These are phyloP conservation scores for Austropuccinia psidii DNA, from an alignment of 1,284 basidiomycete species.

Conservation along the genomic window DNA sequence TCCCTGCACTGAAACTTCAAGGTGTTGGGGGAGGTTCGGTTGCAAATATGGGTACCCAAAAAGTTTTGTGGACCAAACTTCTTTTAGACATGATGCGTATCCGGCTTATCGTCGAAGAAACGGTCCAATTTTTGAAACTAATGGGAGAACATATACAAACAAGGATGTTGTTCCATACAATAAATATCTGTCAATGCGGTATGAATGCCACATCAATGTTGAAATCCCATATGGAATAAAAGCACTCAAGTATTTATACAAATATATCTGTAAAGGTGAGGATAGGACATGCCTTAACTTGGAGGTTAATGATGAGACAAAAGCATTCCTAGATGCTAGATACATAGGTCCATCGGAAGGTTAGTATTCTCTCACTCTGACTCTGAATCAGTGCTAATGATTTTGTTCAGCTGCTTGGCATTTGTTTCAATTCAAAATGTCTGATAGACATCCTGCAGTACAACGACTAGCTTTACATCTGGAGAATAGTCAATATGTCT, in stretches of 20 bases:
- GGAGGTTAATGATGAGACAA: background rate
- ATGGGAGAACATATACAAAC: slow-evolving; percentile 32
- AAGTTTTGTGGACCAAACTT: background rate
- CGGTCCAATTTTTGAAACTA: background rate
- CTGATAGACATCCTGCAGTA: background rate
- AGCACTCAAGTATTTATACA: slow-evolving; percentile 18
- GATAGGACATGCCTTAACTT: background rate
- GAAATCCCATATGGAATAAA: background rate
- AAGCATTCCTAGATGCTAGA: background rate
- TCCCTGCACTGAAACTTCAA: background rate
- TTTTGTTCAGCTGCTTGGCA: slow-evolving; percentile 40
- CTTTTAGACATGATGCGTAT: background rate
- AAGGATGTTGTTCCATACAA: slow-evolving; percentile 2
- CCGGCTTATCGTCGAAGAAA: background rate
- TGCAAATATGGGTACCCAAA: background rate
- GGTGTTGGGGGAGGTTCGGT: background rate
- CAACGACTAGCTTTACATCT: slow-evolving; percentile 44
- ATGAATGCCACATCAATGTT: slow-evolving; percentile 26
- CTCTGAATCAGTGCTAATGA: background rate
- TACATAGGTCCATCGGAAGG: background rate
- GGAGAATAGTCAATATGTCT: slow-evolving; percentile 49
- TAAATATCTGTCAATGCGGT: background rate
- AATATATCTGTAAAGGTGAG: slow-evolving; percentile 19
- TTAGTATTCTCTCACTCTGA: background rate
- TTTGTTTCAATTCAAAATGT: background rate